A percentile compares a stretch with the other conserved stretches of the same genome.
phyloP scores from a whole-genome alignment of 179 eudicot species.

The Dionaea muscipula region DNA sequence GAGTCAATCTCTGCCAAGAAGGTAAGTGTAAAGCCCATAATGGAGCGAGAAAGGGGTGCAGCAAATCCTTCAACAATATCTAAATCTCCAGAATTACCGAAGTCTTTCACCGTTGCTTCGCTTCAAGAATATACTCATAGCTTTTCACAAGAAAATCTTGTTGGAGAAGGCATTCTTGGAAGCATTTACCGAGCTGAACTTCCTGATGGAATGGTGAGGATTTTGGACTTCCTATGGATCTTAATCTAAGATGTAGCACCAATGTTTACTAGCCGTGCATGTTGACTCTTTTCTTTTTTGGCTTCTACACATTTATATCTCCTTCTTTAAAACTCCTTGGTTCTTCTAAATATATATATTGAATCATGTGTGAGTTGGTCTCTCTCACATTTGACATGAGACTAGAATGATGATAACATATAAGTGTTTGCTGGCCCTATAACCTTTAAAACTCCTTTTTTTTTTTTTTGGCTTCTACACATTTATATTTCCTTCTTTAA shows the following conservation, averaged over 20 bases:
- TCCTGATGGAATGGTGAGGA: slow-evolving; percentile 34
- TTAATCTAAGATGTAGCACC: not conserved
- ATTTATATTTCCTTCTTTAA: too few relatives aligned
- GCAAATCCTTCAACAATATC: slow-evolving; percentile 8
- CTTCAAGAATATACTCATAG: slow-evolving; percentile 36
- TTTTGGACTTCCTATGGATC: not conserved
- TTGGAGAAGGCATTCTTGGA: slow-evolving; percentile 34
- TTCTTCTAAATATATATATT: too few relatives aligned
- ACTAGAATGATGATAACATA: too few relatives aligned
- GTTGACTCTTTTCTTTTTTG: too few relatives aligned
- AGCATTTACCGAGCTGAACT: slow-evolving; percentile 37
- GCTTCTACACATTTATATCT: too few relatives aligned
- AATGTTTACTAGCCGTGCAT: too few relatives aligned
- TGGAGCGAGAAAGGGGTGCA: slow-evolving; percentile 9
- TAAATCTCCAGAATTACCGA: slow-evolving; percentile 23
- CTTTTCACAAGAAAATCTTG: slow-evolving; percentile 37
- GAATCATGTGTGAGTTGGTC: too few relatives aligned
- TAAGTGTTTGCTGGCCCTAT: too few relatives aligned
- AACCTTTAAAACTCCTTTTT: too few relatives aligned
- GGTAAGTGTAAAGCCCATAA: slow-evolving; percentile 17
- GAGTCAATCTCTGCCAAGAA: slow-evolving; percentile 19
- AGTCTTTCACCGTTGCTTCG: slow-evolving; percentile 26
- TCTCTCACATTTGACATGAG: too few relatives aligned
- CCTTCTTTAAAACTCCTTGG: too few relatives aligned
- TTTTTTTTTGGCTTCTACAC: too few relatives aligned